Evolutionary conservation across 768 basidiomycete species (phyloP), one percentile per base, ranked within the genome.

Genomic region (Termitomyces sp.): DNA sequence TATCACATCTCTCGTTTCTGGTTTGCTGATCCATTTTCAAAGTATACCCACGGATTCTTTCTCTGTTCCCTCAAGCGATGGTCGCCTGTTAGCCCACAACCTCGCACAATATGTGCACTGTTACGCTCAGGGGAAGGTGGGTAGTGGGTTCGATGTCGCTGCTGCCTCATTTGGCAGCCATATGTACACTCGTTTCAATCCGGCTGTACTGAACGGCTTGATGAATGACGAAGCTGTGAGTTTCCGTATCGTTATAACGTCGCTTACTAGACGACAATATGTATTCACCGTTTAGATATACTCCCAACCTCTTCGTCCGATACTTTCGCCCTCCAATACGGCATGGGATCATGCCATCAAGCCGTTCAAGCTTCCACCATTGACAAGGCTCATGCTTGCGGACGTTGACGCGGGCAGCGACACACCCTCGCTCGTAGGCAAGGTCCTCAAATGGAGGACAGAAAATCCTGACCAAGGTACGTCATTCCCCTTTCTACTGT

Each of bases 331-430:
- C 18, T 74, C 73, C 32, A 91, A 91, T 54, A 61, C 67, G 2
- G 77, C 75, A 52, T 97, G 95, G 95, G 86, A 93, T 61, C 82
- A 88, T 60, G 68, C 64, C 31, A 78, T 88, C 12, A 71, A 76
- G 52, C 81, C 85, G 0, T 92, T 97, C 68, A 79, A 82, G 50
- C 84, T 99, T 32, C 97, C 97, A 3, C 91, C 91, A 0, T 71
- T 85, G 48, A 86, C 90, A 20, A 78, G 91, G 52, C 79, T 99
- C 33, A 80, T 98, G 72, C 79, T 99, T 20, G 97, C 95, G 23
- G 97, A 99, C 66, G 94, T 98, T 15, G 91, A 97, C 63, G 93
- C 91, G 9, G 97, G 97, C 10, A 95, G 91, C 60, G 91, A 98
- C 64, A 98, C 97, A 2, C 97, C 97, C 2, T 91, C 91, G 39